These are phyloP conservation scores for Halophytophthora polymorphica DNA, from an alignment of 352 stramenopile species.

Conservation along the genomic window DNA sequence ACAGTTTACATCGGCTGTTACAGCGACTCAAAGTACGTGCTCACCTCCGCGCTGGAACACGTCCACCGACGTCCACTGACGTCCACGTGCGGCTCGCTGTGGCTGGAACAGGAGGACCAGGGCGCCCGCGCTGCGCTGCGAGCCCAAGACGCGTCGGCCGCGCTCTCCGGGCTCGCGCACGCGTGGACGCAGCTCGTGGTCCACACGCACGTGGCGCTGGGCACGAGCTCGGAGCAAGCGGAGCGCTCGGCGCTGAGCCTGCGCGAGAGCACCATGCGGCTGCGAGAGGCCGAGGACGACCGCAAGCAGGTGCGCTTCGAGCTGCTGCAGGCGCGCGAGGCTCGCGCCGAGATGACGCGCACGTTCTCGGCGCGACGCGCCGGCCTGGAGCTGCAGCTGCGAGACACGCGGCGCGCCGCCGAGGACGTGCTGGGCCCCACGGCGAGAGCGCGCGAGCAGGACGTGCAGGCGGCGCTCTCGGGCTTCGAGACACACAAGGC, in stretches of 20 bases:
- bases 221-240: constrained; percentile 58
- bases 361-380: constrained; percentile 34
- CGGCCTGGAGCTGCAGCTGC: constrained; percentile 41
- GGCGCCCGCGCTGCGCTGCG: constrained; percentile 35
- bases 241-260: constrained; percentile 26
- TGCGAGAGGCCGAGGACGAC: constrained; percentile 65
- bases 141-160: constrained; percentile 28
- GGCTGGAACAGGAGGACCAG: constrained; percentile 35
- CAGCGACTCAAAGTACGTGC: constrained; percentile 21
- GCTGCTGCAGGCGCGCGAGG: constrained; percentile 36
- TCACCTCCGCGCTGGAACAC: not conserved
- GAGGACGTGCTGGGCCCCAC: constrained; percentile 34
- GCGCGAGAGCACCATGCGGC: constrained; percentile 45
- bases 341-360: constrained; percentile 20
- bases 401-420: constrained; percentile 34
- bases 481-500: constrained; percentile 40
- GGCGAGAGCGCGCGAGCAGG: constrained; percentile 40
- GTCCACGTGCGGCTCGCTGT: not conserved
- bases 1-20: constrained; percentile 28
- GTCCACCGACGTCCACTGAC: not conserved
- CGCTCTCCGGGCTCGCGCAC: constrained; percentile 32
- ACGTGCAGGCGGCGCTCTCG: constrained; percentile 32
- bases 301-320: constrained; percentile 60
- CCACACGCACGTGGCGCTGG: constrained; percentile 33
- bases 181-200: constrained; percentile 41